phyloP scores from a whole-genome alignment of 768 basidiomycete genomes.

The Paxillus rubicundulus region DNA sequence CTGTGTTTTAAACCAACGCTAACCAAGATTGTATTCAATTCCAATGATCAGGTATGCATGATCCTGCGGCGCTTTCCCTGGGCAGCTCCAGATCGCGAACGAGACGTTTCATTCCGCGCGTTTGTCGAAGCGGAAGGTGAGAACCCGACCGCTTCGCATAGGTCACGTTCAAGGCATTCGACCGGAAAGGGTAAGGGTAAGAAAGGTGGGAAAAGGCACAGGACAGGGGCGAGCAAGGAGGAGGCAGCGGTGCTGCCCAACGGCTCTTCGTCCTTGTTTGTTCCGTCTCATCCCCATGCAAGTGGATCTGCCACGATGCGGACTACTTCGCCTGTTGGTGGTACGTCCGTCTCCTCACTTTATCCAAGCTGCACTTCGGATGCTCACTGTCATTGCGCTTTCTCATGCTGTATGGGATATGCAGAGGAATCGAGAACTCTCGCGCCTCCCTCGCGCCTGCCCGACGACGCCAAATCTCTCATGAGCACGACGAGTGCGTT shows the following conservation, averaged over 20 bases:
- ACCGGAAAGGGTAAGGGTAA: not conserved
- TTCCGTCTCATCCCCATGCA: slow-evolving; percentile 3
- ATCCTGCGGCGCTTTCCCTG: slow-evolving; percentile 95
- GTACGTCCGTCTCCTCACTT: slow-evolving; percentile 16
- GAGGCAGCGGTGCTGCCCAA: slow-evolving; percentile 1
- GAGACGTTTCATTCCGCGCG: slow-evolving; percentile 85
- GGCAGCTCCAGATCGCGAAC: slow-evolving; percentile 96
- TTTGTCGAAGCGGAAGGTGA: slow-evolving; percentile 95
- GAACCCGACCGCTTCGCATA: slow-evolving; percentile 39
- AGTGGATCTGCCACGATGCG: slow-evolving; percentile 4
- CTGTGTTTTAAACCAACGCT: too few species aligned
- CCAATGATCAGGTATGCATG: slow-evolving; percentile 64
- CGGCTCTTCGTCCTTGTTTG: not conserved
- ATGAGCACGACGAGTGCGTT: slow-evolving; percentile 27
- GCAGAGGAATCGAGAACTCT: slow-evolving; percentile 16
- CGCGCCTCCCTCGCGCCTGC: slow-evolving; percentile 15
- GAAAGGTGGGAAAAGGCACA: slow-evolving; percentile 7
- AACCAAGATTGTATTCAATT: not conserved
- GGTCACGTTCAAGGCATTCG: slow-evolving; percentile 13
- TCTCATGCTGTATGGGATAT: not conserved
- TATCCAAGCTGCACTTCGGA: too few species aligned
- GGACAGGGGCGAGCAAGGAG: not conserved
- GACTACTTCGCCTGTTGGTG: slow-evolving; percentile 13
- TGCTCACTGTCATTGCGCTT: slow-evolving; percentile 9
- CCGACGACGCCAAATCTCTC: slow-evolving; percentile 28